Conservation (phyloP, 2,329 filamentous ascomycete species). For the Hymenoscyphus repandus region DNA sequence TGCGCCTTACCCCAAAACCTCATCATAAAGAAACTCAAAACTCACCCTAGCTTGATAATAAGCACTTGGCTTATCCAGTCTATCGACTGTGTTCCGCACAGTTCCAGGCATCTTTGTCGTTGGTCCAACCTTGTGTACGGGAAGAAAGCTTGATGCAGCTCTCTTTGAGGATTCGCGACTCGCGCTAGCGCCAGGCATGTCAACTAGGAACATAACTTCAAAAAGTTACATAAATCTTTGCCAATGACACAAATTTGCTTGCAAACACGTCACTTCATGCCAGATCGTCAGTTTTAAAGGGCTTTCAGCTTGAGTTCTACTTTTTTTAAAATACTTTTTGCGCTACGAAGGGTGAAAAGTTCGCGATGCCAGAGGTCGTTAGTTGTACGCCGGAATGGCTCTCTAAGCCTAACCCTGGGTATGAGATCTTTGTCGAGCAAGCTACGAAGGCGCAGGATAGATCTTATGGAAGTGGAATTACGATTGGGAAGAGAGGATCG, state of each 20-base stretch:
- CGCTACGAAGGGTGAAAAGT: slow-evolving; percentile 5
- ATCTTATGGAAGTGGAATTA: slow-evolving; percentile 9
- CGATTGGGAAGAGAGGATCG: slow-evolving; percentile 37
- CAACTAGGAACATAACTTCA: slow-evolving; percentile 10
- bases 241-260: slow-evolving; percentile 15
- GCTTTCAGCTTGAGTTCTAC: slow-evolving; percentile 12
- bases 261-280: slow-evolving; percentile 12
- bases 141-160: slow-evolving; percentile 8
- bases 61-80: slow-evolving; percentile 89
- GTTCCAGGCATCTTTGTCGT: slow-evolving; percentile 28
- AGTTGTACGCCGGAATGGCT: slow-evolving; percentile 87
- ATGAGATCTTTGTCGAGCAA: slow-evolving; percentile 64
- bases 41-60: slow-evolving; percentile 82
- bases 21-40: slow-evolving; percentile 15
- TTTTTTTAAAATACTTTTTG: slow-evolving; percentile 14
- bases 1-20: slow-evolving; percentile 11
- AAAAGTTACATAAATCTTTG: slow-evolving; percentile 18
- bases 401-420: slow-evolving; percentile 68
- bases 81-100: slow-evolving; percentile 70
- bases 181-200: slow-evolving; percentile 14
- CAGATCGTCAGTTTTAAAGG: slow-evolving; percentile 2
- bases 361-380: slow-evolving; percentile 76
- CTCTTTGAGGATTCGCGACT: slow-evolving; percentile 9
- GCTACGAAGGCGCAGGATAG: slow-evolving; percentile 33
- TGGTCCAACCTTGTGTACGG: slow-evolving; percentile 4